These are phyloP conservation scores for Orbilia brochopaga DNA, from an alignment of 2,329 filamentous ascomycete genomes.

Conservation along the genomic window DNA sequence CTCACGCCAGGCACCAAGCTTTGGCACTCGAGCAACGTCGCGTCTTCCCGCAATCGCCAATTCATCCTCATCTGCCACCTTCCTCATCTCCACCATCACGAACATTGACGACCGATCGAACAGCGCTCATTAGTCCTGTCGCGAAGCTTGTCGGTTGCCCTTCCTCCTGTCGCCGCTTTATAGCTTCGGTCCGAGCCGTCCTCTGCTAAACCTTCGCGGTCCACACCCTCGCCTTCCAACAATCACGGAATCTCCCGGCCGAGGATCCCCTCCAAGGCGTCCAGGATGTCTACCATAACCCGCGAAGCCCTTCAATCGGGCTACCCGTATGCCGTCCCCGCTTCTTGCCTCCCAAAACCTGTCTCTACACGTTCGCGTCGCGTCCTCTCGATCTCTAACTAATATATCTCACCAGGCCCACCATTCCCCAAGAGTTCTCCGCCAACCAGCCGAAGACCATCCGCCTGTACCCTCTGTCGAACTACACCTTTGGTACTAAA, in stretches of 20 bases:
- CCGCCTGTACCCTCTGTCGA: constrained; percentile 89
- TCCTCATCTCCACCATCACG: constrained; percentile 9
- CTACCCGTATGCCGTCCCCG: constrained; percentile 27
- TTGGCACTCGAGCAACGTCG: constrained; percentile 17
- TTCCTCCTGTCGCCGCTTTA: background rate
- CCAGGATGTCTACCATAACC: constrained; percentile 23
- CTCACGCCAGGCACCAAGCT: constrained; percentile 21
- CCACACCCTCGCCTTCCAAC: background rate
- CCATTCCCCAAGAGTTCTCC: constrained; percentile 81
- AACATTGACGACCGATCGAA: background rate
- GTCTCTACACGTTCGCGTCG: background rate
- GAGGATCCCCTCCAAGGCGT: background rate
- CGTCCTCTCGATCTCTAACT: constrained; percentile 15
- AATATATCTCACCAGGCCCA: constrained; percentile 62
- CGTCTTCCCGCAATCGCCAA: constrained; percentile 42
- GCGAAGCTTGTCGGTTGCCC: constrained; percentile 20
- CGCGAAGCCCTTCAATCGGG: constrained; percentile 17
- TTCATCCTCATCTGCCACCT: constrained; percentile 5
- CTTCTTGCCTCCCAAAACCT: background rate
- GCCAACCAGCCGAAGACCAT: constrained; percentile 88
- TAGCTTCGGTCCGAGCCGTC: constrained; percentile 7
- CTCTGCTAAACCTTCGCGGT: background rate
- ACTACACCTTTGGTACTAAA: constrained; percentile 99
- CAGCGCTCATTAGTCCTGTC: background rate
- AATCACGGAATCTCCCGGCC: constrained; percentile 5